Evolutionary conservation across 2,329 filamentous ascomycete genomes (phyloP).

Genomic region (Talaromyces marneffei): DNA sequence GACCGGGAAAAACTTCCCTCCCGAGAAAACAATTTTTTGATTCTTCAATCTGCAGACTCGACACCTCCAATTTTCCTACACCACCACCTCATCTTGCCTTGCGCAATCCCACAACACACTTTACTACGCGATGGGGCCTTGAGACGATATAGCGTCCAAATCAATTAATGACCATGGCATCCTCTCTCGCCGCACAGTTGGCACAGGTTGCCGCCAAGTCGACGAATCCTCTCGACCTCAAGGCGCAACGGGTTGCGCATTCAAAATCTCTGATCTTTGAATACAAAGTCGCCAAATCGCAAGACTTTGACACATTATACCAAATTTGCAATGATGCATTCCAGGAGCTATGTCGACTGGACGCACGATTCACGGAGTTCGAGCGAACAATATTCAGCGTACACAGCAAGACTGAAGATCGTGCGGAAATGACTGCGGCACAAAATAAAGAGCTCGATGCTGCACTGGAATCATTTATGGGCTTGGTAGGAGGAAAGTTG

Average conservation of each 20-base stretch:
- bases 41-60: slow-evolving; percentile 2
- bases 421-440: slow-evolving; percentile 70
- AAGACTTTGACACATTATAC: slow-evolving; percentile 86
- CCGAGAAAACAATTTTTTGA: slow-evolving; percentile 20
- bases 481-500: slow-evolving; percentile 67
- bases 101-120: not conserved
- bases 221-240: slow-evolving; percentile 84
- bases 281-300: slow-evolving; percentile 71
- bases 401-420: slow-evolving; percentile 83
- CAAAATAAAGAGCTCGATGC: slow-evolving; percentile 79
- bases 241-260: slow-evolving; percentile 85
- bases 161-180: slow-evolving; percentile 56
- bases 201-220: slow-evolving; percentile 85
- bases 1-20: slow-evolving; percentile 25
- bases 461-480: slow-evolving; percentile 75
- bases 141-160: not conserved
- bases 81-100: not conserved
- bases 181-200: slow-evolving; percentile 86
- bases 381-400: slow-evolving; percentile 80
- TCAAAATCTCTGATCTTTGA: slow-evolving; percentile 95
- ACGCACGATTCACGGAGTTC: slow-evolving; percentile 70
- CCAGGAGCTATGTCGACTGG: slow-evolving; percentile 81
- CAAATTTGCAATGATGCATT: slow-evolving; percentile 84
- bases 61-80: not conserved
- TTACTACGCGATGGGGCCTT: slow-evolving; percentile 6